phyloP scores from a whole-genome alignment of 495 filamentous ascomycete genomes.

The Penicillium samsonianum region DNA sequence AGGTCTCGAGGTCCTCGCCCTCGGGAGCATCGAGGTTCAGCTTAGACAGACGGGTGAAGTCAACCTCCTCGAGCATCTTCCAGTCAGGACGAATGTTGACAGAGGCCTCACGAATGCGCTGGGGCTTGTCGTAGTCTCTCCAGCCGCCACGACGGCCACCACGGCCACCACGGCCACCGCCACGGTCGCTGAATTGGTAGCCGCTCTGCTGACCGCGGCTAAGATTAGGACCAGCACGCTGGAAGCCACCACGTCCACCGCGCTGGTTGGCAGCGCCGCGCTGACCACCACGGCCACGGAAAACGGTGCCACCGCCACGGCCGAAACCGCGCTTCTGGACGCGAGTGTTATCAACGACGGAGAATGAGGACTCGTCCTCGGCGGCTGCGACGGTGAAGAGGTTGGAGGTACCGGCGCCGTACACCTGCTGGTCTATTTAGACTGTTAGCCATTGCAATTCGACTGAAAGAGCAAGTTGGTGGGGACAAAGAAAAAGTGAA shows the following conservation, averaged over 20 bases:
- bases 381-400: constrained; percentile 86
- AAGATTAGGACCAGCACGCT: constrained; percentile 60
- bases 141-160: constrained; percentile 89
- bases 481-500: constrained; percentile 16
- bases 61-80: constrained; percentile 96
- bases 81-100: constrained; percentile 94
- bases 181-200: constrained; percentile 58
- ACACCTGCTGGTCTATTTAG: constrained; percentile 85
- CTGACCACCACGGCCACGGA: constrained; percentile 78
- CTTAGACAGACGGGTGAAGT: constrained; percentile 92
- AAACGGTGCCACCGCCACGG: constrained; percentile 79
- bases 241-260: constrained; percentile 61
- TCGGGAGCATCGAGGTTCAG: constrained; percentile 92
- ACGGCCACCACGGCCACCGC: constrained; percentile 49
- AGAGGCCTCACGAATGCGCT: constrained; percentile 91
- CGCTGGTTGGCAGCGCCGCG: constrained; percentile 54
- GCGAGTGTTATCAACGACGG: constrained; percentile 91
- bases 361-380: constrained; percentile 97
- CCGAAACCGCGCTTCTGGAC: constrained; percentile 87
- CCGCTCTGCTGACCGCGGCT: constrained; percentile 65
- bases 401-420: constrained; percentile 83
- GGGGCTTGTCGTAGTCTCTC: constrained; percentile 98
- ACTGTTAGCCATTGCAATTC: constrained; percentile 8
- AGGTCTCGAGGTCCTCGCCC: constrained; percentile 90
- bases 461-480: background rate